Conservation (phyloP, 495 filamentous ascomycete genomes). For the Hypoxylon cercidicola region DNA sequence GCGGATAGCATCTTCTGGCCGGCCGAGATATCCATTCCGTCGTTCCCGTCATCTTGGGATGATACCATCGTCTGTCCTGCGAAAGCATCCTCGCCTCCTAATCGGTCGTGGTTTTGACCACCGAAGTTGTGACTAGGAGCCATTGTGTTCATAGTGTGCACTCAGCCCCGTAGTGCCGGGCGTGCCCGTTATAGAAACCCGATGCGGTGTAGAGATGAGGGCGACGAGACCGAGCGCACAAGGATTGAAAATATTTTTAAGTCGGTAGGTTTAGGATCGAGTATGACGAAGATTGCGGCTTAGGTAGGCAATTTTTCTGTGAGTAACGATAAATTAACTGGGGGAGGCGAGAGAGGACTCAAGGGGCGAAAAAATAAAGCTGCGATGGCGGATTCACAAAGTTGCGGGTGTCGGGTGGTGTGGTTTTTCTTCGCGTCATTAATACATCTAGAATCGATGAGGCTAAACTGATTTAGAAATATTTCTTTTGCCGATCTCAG, state of each 20-base stretch:
- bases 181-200: constrained; percentile 27
- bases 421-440: constrained; percentile 34
- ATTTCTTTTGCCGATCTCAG: constrained; percentile 20
- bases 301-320: constrained; percentile 4
- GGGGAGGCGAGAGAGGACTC: constrained; percentile 19
- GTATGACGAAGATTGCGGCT: not conserved
- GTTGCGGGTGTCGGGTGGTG: constrained; percentile 8
- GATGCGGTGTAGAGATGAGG: constrained; percentile 7
- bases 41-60: constrained; percentile 48
- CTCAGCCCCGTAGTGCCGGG: constrained; percentile 39
- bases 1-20: constrained; percentile 94
- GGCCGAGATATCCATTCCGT: constrained; percentile 72
- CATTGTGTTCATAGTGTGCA: constrained; percentile 39
- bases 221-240: not conserved
- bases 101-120: constrained; percentile 43
- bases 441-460: constrained; percentile 22
- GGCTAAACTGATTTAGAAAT: constrained; percentile 25
- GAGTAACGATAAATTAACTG: not conserved
- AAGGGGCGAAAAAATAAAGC: constrained; percentile 3
- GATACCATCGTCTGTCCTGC: constrained; percentile 42
- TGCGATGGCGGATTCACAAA: constrained; percentile 9
- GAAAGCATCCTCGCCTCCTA: constrained; percentile 43
- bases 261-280: constrained; percentile 5
- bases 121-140: constrained; percentile 35
- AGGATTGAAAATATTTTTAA: not conserved